A percentile compares a stretch with the other conserved stretches of the same genome.
Evolutionary conservation across 139 green algal genomes (phyloP).

Genomic region (Asterochloris sp.): DNA sequence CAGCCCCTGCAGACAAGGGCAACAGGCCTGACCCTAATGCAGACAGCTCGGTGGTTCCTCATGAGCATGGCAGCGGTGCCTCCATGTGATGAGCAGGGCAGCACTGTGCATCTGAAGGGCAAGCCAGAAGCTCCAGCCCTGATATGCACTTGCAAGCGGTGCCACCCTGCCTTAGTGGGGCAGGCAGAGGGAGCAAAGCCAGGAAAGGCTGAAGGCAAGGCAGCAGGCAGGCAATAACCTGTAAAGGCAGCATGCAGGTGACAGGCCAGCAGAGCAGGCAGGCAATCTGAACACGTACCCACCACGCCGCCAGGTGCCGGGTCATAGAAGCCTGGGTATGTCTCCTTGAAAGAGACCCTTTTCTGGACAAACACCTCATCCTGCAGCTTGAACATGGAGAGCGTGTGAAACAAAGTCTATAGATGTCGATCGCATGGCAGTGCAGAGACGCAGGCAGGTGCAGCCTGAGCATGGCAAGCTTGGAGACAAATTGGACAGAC

Average conservation of each 20-base stretch:
- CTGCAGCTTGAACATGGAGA: neutral
- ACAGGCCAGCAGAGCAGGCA: neutral
- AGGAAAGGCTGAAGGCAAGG: no score
- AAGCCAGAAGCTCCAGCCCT: no score
- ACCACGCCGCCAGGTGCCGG: constrained; percentile 24
- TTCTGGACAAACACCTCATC: constrained; percentile 25
- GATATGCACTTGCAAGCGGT: no score
- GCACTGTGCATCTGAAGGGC: no score
- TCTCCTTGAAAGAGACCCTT: constrained; percentile 26
- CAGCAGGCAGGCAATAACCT: neutral
- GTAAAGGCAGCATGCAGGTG: neutral
- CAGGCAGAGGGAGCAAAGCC: neutral
- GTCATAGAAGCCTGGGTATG: constrained; percentile 21
- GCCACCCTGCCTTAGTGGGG: neutral
- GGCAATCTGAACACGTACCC: constrained; percentile 1
- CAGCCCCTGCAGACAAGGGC: constrained; percentile 3
- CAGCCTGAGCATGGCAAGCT: no score
- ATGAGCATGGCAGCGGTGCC: no score
- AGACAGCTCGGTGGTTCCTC: no score
- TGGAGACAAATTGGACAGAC: no score
- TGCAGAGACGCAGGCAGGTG: neutral
- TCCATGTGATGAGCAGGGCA: no score
- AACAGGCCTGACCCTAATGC: no score
- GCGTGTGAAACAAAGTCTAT: neutral
- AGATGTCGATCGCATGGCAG: neutral